Evolutionary conservation across 116 monocot genomes (phyloP), one percentile per base, ranked within the genome.

Genomic region (Phalaenopsis hybrid): DNA sequence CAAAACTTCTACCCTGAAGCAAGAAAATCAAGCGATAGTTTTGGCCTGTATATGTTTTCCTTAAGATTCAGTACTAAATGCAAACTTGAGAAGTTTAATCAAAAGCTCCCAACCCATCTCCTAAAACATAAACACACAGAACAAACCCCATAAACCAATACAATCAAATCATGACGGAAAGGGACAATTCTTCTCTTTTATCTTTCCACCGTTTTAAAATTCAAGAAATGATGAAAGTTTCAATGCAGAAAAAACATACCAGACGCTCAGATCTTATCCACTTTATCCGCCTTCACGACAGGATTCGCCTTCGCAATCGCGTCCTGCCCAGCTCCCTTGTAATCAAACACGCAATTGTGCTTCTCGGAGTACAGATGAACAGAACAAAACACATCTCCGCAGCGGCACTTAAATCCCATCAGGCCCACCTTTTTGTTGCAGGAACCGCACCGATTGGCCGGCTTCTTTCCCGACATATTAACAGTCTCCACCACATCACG

Each of bases 271-370:
- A 74, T 74, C 74, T 74, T 74, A 17, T 74, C 74, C 4, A 74
- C 6, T n/a, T 74, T 74, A 6, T 44, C 74, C 18, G 74, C 44
- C 74, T 74, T 74, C 44, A 74, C 74, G 15, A 74, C 44, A 74
- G 74, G 74, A 10, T 74, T 74, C 44, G 41, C 74, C n/a, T 70
- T 74, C 3, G 74, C 41, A 74, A 74, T 74, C 15, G 74, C 74
- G 2, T 74, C 74, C 11, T 12, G 25, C 74, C 74, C 44, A 74
- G 44, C 74, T 74, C 44, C 74, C 74, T 6, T 74, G 74, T 44
- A 74, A 74, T 85, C 88, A 59, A 85, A 85, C n/a, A 28, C 58
- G 63, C 88, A 85, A 1, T 70, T 52, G 61, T 85, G 85, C 65
- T 65, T 65, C 45, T 86, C 83, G 2, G 85, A 79, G n/a, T 83